These are phyloP conservation scores for Omphalotus guepiniiformis DNA, from an alignment of 768 basidiomycete genomes.

Conservation along the genomic window DNA sequence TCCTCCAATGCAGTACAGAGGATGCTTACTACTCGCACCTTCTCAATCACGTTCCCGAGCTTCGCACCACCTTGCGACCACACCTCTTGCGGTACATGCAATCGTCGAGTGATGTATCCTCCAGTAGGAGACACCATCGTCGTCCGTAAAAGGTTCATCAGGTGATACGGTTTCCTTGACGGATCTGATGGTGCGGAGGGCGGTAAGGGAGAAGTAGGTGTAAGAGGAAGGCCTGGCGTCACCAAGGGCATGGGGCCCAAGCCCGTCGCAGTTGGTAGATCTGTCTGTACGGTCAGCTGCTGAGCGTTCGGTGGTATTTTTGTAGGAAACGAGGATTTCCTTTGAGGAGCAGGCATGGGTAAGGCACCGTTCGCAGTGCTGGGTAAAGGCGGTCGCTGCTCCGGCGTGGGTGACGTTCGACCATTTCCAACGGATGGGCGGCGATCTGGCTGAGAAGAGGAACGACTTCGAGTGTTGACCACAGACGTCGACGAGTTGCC, in stretches of 20 bases:
- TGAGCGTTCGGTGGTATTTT: constrained; percentile 41
- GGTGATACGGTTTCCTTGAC: constrained; percentile 81
- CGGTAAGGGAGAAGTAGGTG: constrained; percentile 77
- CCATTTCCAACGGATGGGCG: constrained; percentile 56
- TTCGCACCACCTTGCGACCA: constrained; percentile 92
- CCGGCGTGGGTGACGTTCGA: constrained; percentile 48
- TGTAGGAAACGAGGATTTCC: constrained; percentile 62
- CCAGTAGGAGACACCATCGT: constrained; percentile 80
- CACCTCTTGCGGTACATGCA: constrained; percentile 86
- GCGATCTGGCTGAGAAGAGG: constrained; percentile 75
- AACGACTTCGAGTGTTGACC: constrained; percentile 50
- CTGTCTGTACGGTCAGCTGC: constrained; percentile 47
- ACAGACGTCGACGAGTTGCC: constrained; percentile 31
- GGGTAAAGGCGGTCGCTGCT: constrained; percentile 53
- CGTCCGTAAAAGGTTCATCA: constrained; percentile 76
- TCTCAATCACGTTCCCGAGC: constrained; percentile 74
- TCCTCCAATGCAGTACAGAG: constrained; percentile 78
- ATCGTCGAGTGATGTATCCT: constrained; percentile 81
- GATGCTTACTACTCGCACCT: constrained; percentile 80
- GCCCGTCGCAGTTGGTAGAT: constrained; percentile 33
- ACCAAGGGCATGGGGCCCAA: constrained; percentile 44
- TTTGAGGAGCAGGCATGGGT: constrained; percentile 28
- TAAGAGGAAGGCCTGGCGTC: constrained; percentile 58
- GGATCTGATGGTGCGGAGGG: constrained; percentile 67
- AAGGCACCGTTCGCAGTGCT: constrained; percentile 31